phyloP scores from a whole-genome alignment of 139 green algal genomes.

The Ulvella scutata region DNA sequence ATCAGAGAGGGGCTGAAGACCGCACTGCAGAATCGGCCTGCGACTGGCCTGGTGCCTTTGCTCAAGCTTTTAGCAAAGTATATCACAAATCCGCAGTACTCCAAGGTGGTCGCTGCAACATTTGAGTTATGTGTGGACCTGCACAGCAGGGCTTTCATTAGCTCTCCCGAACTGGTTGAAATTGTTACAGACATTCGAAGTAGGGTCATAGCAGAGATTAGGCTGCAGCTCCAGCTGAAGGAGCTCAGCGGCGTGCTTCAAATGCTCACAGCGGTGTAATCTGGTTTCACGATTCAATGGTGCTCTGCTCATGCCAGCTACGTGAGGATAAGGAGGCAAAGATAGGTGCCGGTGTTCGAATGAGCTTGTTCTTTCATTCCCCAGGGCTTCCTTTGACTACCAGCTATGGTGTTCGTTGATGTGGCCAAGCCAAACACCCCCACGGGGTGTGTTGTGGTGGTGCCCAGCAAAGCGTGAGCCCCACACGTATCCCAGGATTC shows the following conservation, averaged over 20 bases:
- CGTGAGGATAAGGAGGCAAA: no score
- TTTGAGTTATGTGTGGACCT: conserved; percentile 46
- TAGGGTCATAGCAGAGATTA: conserved; percentile 35
- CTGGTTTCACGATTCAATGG: no score
- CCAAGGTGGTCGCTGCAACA: conserved; percentile 25
- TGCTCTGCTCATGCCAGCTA: no score
- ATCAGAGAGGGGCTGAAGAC: conserved; percentile 34
- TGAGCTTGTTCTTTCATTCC: no score
- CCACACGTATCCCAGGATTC: no score
- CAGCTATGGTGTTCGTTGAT: no score
- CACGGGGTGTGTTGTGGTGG: no score
- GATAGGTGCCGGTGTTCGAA: no score
- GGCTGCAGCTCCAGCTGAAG: conserved; percentile 26
- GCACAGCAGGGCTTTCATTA: conserved; percentile 30
- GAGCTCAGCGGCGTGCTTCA: conserved; percentile 47
- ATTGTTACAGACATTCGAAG: conserved; percentile 27
- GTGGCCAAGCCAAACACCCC: no score
- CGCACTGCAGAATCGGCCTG: conserved; percentile 41
- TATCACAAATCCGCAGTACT: conserved; percentile 44
- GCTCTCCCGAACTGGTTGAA: conserved; percentile 20
- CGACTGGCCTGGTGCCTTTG: conserved; percentile 34
- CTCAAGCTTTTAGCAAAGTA: conserved; percentile 35
- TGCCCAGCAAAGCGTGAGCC: no score
- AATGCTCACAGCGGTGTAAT: conserved; percentile 39
- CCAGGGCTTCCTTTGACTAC: no score